Percentiles rank a stretch among this genome's conserved stretches.
Evolutionary conservation across 2,329 filamentous ascomycete species (phyloP).

Genomic region (Fusarium sp.): DNA sequence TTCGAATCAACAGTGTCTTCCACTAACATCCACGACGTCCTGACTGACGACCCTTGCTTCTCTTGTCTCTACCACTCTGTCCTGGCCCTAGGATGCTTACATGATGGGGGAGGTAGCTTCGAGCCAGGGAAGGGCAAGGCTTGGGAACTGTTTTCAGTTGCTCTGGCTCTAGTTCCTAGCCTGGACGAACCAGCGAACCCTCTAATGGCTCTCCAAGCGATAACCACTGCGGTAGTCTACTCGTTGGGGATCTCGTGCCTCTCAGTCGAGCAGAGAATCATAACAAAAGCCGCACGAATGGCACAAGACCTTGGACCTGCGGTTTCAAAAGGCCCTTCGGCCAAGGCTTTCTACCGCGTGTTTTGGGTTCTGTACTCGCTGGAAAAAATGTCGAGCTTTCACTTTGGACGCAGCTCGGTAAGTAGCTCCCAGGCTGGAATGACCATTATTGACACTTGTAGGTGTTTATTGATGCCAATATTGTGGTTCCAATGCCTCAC

Average conservation of each 20-base stretch:
- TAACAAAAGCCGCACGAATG: constrained; percentile 36
- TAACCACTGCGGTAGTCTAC: constrained; percentile 31
- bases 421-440: background rate
- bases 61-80: constrained; percentile 40
- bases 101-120: constrained; percentile 36
- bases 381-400: constrained; percentile 44
- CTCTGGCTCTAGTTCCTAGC: constrained; percentile 24
- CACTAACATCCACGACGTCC: background rate
- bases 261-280: constrained; percentile 36
- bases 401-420: constrained; percentile 42
- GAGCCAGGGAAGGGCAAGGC: constrained; percentile 42
- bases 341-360: constrained; percentile 26
- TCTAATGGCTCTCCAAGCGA: constrained; percentile 36
- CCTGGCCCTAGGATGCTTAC: constrained; percentile 37
- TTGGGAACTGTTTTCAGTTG: constrained; percentile 39
- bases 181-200: constrained; percentile 22
- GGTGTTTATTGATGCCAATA: constrained; percentile 35
- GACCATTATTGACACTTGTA: background rate
- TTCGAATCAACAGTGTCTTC: constrained; percentile 28
- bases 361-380: constrained; percentile 42
- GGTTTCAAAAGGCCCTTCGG: constrained; percentile 14
- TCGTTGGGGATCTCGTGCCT: constrained; percentile 33
- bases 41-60: constrained; percentile 27
- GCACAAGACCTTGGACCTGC: constrained; percentile 34
- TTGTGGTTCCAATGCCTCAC: constrained; percentile 33